Evolutionary conservation across 768 basidiomycete species (phyloP).

Genomic region (Strobilomyces confusus): DNA sequence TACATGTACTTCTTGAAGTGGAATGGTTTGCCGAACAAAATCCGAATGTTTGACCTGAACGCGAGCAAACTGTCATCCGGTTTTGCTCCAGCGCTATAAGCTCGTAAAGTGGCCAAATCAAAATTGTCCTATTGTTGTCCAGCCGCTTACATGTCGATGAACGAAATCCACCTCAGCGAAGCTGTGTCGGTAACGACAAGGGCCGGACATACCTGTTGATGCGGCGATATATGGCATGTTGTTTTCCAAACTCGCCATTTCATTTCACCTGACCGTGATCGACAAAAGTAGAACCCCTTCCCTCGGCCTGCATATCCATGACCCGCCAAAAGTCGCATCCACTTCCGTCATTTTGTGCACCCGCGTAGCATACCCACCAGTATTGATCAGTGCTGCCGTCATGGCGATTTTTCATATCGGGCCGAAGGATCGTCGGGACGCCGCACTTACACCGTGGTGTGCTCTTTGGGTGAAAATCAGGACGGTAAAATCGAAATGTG

Average conservation of each 20-base stretch:
- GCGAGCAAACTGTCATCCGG: neutral
- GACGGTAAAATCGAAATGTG: conserved; percentile 83
- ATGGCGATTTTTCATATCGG: conserved; percentile 75
- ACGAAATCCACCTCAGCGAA: neutral
- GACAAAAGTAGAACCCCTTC: conserved; percentile 48
- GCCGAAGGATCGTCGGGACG: conserved; percentile 62
- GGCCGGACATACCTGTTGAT: neutral
- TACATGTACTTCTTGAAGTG: conserved; percentile 1
- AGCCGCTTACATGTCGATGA: neutral
- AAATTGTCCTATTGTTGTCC: neutral
- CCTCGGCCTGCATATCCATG: conserved; percentile 66
- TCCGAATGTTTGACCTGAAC: neutral
- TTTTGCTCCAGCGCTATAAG: neutral
- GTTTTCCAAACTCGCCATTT: neutral
- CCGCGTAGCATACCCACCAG: conserved; percentile 77
- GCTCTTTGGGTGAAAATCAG: conserved; percentile 64
- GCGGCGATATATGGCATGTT: too few relatives aligned
- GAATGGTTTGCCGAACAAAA: neutral
- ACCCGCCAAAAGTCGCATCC: conserved; percentile 74
- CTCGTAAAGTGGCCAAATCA: neutral
- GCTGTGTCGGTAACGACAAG: neutral
- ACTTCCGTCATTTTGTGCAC: conserved; percentile 80
- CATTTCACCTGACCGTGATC: conserved; percentile 10
- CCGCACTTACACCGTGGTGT: conserved; percentile 74
- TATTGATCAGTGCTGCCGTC: conserved; percentile 55